phyloP scores from a whole-genome alignment of 2,329 filamentous ascomycete species.

The Leptodontidium sp. region DNA sequence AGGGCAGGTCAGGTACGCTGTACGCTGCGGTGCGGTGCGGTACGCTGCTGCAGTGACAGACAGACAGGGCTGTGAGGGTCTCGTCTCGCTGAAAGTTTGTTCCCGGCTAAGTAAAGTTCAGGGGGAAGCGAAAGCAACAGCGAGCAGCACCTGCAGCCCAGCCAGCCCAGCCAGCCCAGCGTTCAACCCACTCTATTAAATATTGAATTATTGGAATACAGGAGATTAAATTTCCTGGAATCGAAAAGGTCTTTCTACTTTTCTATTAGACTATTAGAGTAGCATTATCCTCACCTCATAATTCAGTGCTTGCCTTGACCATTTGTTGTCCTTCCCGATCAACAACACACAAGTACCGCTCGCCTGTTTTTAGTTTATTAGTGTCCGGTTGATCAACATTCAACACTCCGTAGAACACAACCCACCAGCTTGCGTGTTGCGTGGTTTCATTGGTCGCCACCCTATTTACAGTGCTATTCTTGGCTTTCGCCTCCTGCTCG shows the following conservation, averaged over 20 bases:
- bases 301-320: too few species aligned
- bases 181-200: neutral
- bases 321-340: neutral
- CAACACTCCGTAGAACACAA: neutral
- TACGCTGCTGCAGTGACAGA: too few species aligned
- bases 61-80: too few species aligned
- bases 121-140: neutral
- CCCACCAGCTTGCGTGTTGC: slow-evolving; percentile 7
- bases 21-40: neutral
- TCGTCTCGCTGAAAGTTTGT: neutral
- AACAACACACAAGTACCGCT: neutral
- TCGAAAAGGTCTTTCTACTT: too few species aligned
- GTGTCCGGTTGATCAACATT: neutral
- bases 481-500: neutral
- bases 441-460: slow-evolving; percentile 7
- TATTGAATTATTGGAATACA: neutral
- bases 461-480: slow-evolving; percentile 3
- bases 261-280: too few species aligned
- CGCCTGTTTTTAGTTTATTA: slow-evolving; percentile 1
- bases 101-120: slow-evolving; percentile 3
- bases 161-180: too few species aligned
- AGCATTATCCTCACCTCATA: too few species aligned
- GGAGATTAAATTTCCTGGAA: neutral
- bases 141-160: too few species aligned
- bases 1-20: neutral